Conservation (phyloP, 2,329 filamentous ascomycete species). For the Aspergillus ustus region DNA sequence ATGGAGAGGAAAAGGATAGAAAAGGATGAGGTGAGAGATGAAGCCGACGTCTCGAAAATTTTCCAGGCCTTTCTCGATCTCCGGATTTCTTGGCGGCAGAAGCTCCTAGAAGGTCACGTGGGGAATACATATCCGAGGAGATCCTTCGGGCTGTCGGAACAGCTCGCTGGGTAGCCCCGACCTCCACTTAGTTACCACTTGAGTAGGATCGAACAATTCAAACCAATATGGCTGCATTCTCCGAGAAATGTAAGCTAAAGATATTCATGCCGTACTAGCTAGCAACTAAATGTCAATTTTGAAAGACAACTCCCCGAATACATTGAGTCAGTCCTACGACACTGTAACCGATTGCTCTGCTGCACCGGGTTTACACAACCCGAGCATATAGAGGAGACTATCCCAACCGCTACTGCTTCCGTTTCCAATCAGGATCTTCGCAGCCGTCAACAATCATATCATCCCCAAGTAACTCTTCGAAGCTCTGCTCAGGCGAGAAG, state of each 20-base stretch:
- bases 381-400: too few species aligned
- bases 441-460: not conserved
- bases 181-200: not conserved
- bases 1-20: conserved; percentile 35
- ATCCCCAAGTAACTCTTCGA: not conserved
- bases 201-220: not conserved
- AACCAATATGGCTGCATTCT: not conserved
- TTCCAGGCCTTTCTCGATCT: conserved; percentile 46
- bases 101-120: conserved; percentile 50
- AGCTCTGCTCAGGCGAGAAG: not conserved
- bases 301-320: not conserved
- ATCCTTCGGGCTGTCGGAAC: conserved; percentile 31
- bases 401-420: not conserved
- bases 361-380: too few species aligned
- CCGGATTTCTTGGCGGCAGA: conserved; percentile 49
- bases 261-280: not conserved
- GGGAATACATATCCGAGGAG: conserved; percentile 31
- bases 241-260: not conserved
- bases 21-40: conserved; percentile 38
- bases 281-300: not conserved
- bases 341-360: too few species aligned
- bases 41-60: conserved; percentile 49
- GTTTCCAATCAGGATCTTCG: not conserved
- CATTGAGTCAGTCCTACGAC: not conserved
- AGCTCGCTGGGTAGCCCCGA: not conserved